Conservation (phyloP, 257 asterid genomes). For the Solanum sparsipilum region DNA sequence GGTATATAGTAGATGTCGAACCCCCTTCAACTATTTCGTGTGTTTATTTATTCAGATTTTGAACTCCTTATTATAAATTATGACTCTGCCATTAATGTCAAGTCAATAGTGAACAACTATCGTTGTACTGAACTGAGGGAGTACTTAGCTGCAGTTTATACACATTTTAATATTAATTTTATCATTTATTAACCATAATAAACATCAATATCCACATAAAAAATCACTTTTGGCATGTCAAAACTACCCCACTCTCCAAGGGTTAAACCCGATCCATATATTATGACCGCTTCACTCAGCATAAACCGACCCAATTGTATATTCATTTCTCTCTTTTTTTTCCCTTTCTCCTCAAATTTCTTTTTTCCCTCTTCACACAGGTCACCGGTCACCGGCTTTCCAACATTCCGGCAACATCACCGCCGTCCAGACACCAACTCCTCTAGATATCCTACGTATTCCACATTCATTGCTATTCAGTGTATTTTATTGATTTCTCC, state of each 20-base stretch:
- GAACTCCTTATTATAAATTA: fast-evolving
- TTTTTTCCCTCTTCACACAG: not conserved
- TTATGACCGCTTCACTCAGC: not conserved
- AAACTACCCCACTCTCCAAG: not conserved
- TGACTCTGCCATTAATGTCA: fast-evolving
- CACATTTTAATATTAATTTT: not conserved
- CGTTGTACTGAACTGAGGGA: fast-evolving
- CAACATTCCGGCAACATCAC: conserved; percentile 17
- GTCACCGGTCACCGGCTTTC: conserved; percentile 8
- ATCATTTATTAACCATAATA: not conserved
- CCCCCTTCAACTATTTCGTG: fast-evolving
- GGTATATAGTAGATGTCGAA: too few relatives aligned
- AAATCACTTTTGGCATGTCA: not conserved
- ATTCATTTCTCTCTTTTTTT: not conserved
- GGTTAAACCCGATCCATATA: not conserved
- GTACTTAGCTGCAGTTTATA: not conserved
- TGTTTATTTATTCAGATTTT: too few relatives aligned
- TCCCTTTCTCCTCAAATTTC: conserved; percentile 8
- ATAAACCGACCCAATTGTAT: not conserved
- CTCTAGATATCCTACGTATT: not conserved
- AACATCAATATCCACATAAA: not conserved
- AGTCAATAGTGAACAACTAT: fast-evolving
- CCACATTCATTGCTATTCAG: not conserved
- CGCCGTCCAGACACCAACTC: not conserved
- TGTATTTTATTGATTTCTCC: not conserved